Percentiles rank a stretch among this genome's conserved stretches.
Evolutionary conservation across 495 filamentous ascomycete genomes (phyloP).

Genomic region (Talaromyces trachyspermus): DNA sequence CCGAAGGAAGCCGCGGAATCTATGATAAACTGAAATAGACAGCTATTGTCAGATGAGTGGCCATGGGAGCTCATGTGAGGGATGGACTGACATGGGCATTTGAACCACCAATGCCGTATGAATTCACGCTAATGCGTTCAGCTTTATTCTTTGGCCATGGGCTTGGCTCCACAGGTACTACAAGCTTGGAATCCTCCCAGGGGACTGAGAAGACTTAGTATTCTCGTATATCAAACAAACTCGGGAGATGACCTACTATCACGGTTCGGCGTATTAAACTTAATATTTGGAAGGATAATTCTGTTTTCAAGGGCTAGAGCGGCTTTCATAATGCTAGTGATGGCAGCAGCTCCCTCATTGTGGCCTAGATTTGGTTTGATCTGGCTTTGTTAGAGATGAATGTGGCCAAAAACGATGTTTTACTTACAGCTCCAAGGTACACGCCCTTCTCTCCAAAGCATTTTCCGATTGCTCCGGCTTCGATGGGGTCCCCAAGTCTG

Average conservation of each 20-base stretch:
- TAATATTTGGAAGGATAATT: conserved; percentile 29
- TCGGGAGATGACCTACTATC: no score
- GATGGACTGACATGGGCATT: conserved; percentile 29
- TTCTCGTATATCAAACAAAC: no score
- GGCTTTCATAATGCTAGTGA: conserved; percentile 29
- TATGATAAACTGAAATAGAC: no score
- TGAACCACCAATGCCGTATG: conserved; percentile 25
- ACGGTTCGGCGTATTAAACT: conserved; percentile 24
- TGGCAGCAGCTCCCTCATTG: conserved; percentile 27
- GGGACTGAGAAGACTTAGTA: no score
- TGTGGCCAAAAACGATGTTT: no score
- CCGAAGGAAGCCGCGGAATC: not conserved
- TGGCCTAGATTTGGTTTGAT: conserved; percentile 36
- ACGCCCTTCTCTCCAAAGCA: conserved; percentile 27
- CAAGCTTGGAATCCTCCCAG: not conserved
- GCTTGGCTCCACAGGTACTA: conserved; percentile 16
- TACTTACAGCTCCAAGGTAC: conserved; percentile 19
- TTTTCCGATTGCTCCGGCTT: conserved; percentile 36
- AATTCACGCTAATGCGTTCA: conserved; percentile 24
- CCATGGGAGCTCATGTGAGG: no score
- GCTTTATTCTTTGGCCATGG: conserved; percentile 11
- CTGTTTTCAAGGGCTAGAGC: conserved; percentile 24
- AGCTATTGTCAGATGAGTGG: no score
- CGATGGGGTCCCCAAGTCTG: conserved; percentile 32
- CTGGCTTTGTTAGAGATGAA: conserved; percentile 15